Base-by-base conservation (phyloP, 2,329 filamentous ascomycete species). In the Pezicula radicicola region DNA sequence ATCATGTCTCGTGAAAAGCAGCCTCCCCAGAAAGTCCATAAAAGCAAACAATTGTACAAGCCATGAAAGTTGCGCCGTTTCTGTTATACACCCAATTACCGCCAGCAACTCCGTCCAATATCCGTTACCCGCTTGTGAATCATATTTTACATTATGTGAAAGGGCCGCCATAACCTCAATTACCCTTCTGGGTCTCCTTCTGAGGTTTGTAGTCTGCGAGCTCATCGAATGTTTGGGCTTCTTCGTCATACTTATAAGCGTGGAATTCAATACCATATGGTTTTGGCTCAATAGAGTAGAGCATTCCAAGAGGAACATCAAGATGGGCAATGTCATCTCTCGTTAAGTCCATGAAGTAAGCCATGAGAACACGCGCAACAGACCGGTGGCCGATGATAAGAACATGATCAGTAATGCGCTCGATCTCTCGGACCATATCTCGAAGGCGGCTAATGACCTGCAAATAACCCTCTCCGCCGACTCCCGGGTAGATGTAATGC, bases 201-300 rank as follows among this genome's bases (percentile, higher is more conserved):
- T 81, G 81, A 28, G 94, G 80, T 70, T 88, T 84, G 72, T 94
- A 97, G 64, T 92, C 79, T n/a, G 87, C 88, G 43, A 95, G 72
- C 66, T 94, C 85, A 53, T 94, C 85, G 63, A 99, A 99, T 80
- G 87, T 91, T 56, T 87, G 84, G 18, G 75, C 81, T 3, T 79
- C 76, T 56, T 89, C 82, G 66, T 96, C 89, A 74, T 96, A 99
- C 55, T 85, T 83, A 76, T 96, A 99, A 0, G 91, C 93, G 68
- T 96, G 93, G 75, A 97, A 97, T 55, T 96, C 93, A 53, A 97
- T 92, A 13, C 94, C 94, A 61, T 99, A 99, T 1, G 94, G 94
- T 77, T 97, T 97, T 33, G 94, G 94, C 71, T 99, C 93, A 45
- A 99, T 87, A 61, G 91, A 89, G 69, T 96, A 99, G 7, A 97